A percentile compares a stretch with the other conserved stretches of the same genome.
Evolutionary conservation across 177 flowering plant genomes (phyloP).

Genomic region (Tripterygium wilfordii): DNA sequence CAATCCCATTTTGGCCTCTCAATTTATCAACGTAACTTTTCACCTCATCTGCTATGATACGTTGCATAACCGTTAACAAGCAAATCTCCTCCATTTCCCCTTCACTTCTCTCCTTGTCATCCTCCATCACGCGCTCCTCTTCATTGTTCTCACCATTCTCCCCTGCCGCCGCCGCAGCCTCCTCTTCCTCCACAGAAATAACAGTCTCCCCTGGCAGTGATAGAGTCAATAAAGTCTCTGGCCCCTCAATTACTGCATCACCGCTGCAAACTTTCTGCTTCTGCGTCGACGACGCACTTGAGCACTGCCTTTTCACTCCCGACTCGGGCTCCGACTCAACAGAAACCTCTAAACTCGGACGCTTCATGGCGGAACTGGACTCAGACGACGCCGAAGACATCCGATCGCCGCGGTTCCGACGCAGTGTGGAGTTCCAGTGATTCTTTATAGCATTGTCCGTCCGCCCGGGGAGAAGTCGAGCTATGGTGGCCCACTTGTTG

Average conservation of each 20-base stretch:
- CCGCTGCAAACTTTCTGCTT: slow-evolving; percentile 8
- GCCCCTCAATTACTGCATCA: slow-evolving; percentile 6
- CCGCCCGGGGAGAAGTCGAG: slow-evolving; percentile 64
- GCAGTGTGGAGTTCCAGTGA: slow-evolving; percentile 69
- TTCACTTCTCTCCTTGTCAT: slow-evolving; percentile 7
- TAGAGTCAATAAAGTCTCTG: slow-evolving; percentile 40
- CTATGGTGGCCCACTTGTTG: slow-evolving; percentile 84
- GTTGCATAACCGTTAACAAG: slow-evolving; percentile 37
- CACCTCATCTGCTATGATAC: slow-evolving; percentile 61
- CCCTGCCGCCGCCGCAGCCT: background rate
- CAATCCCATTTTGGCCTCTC: slow-evolving; percentile 14
- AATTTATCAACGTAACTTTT: slow-evolving; percentile 34
- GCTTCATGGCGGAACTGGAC: slow-evolving; percentile 10
- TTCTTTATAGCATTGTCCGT: slow-evolving; percentile 79
- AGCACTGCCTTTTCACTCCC: slow-evolving; percentile 19
- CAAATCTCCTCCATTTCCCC: slow-evolving; percentile 28
- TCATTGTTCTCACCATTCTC: slow-evolving; percentile 5
- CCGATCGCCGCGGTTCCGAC: slow-evolving; percentile 21
- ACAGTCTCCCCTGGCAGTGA: slow-evolving; percentile 39
- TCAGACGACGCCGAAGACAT: slow-evolving; percentile 14
- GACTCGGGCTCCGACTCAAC: slow-evolving; percentile 17
- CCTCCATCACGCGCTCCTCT: background rate
- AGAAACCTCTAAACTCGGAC: slow-evolving; percentile 2
- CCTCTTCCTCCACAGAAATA: background rate
- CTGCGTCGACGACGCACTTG: slow-evolving; percentile 3